Percentiles rank a stretch among this genome's conserved stretches.
Evolutionary conservation across 2,329 filamentous ascomycete genomes (phyloP).

Genomic region (Penicillium sp.): DNA sequence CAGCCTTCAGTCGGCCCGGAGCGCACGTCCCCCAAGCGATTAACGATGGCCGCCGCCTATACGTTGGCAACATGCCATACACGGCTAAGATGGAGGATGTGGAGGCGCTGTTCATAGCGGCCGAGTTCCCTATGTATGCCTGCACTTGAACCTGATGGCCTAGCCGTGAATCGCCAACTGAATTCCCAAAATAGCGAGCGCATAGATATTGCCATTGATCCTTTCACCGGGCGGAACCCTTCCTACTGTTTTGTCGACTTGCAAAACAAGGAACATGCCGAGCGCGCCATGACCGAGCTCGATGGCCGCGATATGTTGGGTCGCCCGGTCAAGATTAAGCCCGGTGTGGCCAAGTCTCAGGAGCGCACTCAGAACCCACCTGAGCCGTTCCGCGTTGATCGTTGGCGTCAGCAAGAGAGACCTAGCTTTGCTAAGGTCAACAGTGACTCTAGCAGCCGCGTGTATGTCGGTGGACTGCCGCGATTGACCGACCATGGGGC

Average conservation of each 20-base stretch:
- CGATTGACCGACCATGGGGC: slow-evolving; percentile 44
- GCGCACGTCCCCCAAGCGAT: slow-evolving; percentile 39
- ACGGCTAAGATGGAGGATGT: slow-evolving; percentile 54
- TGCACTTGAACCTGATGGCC: slow-evolving; percentile 8
- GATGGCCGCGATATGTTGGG: slow-evolving; percentile 57
- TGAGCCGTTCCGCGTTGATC: slow-evolving; percentile 37
- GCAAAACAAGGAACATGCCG: slow-evolving; percentile 55
- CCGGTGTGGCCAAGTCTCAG: slow-evolving; percentile 58
- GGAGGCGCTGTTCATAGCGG: slow-evolving; percentile 48
- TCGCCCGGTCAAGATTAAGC: slow-evolving; percentile 63
- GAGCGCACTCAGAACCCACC: slow-evolving; percentile 29
- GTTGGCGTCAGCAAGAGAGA: slow-evolving; percentile 46
- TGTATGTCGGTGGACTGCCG: slow-evolving; percentile 51
- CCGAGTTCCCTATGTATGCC: slow-evolving; percentile 38
- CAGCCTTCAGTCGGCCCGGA: slow-evolving; percentile 33
- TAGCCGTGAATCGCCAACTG: slow-evolving; percentile 16
- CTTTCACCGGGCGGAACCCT: slow-evolving; percentile 67
- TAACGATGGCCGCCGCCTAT: slow-evolving; percentile 48
- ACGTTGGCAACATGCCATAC: slow-evolving; percentile 58
- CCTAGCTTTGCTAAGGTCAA: slow-evolving; percentile 35
- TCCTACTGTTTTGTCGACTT: slow-evolving; percentile 76
- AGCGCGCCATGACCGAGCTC: slow-evolving; percentile 58
- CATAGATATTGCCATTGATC: slow-evolving; percentile 68
- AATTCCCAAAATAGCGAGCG: slow-evolving; percentile 46
- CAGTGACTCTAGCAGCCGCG: slow-evolving; percentile 42